Percentiles rank a stretch among this genome's conserved stretches.
These are phyloP conservation scores for Amanita phalloides DNA, from an alignment of 768 basidiomycete species.

Conservation along the genomic window DNA sequence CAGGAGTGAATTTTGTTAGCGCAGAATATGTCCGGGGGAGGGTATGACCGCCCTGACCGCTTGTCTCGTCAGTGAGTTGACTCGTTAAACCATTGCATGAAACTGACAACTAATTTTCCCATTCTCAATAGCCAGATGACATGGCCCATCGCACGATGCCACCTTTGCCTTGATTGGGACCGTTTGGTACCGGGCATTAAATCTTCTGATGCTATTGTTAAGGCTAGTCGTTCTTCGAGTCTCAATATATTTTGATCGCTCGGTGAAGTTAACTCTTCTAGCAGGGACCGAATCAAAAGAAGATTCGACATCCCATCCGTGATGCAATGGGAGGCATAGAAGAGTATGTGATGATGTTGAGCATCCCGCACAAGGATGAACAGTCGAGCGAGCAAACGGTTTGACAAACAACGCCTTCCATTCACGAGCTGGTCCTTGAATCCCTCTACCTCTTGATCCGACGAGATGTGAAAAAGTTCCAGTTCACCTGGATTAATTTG, in stretches of 20 bases:
- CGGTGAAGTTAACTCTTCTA: slow-evolving; percentile 21
- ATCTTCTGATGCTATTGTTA: slow-evolving; percentile 20
- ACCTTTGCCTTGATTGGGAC: slow-evolving; percentile 20
- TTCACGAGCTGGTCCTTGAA: slow-evolving; percentile 14
- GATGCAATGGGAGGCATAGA: slow-evolving; percentile 29
- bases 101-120: slow-evolving; percentile 21
- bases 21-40: slow-evolving; percentile 25
- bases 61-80: background rate
- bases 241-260: slow-evolving; percentile 7
- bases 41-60: slow-evolving; percentile 34
- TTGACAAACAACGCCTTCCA: slow-evolving; percentile 21
- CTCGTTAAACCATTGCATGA: background rate
- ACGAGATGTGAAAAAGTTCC: slow-evolving; percentile 14
- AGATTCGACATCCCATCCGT: slow-evolving; percentile 26
- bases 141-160: slow-evolving; percentile 25
- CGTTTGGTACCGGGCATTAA: slow-evolving; percentile 17
- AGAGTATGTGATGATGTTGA: slow-evolving; percentile 22
- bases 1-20: slow-evolving; percentile 16
- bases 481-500: slow-evolving; percentile 20
- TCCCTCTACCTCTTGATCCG: slow-evolving; percentile 17
- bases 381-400: slow-evolving; percentile 22
- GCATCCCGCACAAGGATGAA: slow-evolving; percentile 21
- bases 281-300: slow-evolving; percentile 23
- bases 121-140: slow-evolving; percentile 20
- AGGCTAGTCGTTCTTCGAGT: slow-evolving; percentile 24